These are phyloP conservation scores for Metschnikowia drakensbergensis DNA, from an alignment of 805 yeast genomes.

Conservation along the genomic window DNA sequence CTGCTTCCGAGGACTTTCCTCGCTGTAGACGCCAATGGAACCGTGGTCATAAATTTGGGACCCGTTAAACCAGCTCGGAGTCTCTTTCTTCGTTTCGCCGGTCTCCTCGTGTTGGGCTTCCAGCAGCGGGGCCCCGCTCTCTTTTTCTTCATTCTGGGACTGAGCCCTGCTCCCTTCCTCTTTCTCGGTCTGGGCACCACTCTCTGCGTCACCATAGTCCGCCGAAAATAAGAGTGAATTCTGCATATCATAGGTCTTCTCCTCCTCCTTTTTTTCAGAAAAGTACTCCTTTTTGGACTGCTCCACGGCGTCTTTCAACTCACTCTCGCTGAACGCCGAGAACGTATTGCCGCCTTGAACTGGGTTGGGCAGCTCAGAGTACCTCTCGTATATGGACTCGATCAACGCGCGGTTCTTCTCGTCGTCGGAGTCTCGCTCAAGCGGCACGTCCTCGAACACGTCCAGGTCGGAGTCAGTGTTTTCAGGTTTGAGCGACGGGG, in stretches of 20 bases:
- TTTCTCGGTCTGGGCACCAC: slow-evolving; percentile 10
- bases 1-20: slow-evolving; percentile 1
- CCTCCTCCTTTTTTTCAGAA: slow-evolving; percentile 2
- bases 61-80: slow-evolving; percentile 29
- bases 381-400: slow-evolving; percentile 35
- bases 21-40: slow-evolving; percentile 9
- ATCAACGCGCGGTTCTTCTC: slow-evolving; percentile 31
- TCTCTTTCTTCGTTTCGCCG: slow-evolving; percentile 2
- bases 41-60: slow-evolving; percentile 8
- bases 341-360: neutral
- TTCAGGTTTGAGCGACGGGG: neutral
- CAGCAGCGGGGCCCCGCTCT: neutral
- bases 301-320: slow-evolving; percentile 46
- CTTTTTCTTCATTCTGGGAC: neutral
- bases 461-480: slow-evolving; percentile 17
- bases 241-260: neutral
- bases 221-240: neutral
- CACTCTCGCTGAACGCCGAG: slow-evolving; percentile 28
- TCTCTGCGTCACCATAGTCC: neutral
- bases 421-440: slow-evolving; percentile 18
- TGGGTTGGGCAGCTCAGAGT: slow-evolving; percentile 10
- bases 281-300: slow-evolving; percentile 42
- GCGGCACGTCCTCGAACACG: slow-evolving; percentile 24
- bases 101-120: neutral
- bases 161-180: slow-evolving; percentile 20